phyloP scores from a whole-genome alignment of 2,329 filamentous ascomycete species.

The Claviceps sorghi region DNA sequence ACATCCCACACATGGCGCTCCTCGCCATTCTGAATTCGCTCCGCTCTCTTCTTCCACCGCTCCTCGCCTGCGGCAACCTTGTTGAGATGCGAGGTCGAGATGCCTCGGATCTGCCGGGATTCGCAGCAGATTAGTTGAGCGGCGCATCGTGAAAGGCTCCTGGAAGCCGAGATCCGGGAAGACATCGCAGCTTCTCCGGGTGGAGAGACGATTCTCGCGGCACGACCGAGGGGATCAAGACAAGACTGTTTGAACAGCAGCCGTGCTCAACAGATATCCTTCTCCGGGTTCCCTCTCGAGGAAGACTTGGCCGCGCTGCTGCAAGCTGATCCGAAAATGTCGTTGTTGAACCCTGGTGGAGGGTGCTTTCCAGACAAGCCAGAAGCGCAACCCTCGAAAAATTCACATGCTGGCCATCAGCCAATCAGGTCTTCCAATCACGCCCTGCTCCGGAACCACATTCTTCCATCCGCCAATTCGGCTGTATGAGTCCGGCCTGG shows the following conservation, averaged over 20 bases:
- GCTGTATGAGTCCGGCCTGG: conserved; percentile 14
- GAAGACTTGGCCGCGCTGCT: not conserved
- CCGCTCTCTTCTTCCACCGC: conserved; percentile 34
- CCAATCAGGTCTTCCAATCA: conserved; percentile 16
- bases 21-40: conserved; percentile 34
- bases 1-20: conserved; percentile 42
- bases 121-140: conserved; percentile 10
- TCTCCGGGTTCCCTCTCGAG: not conserved
- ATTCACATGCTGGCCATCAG: conserved; percentile 13
- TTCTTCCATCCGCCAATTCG: conserved; percentile 16
- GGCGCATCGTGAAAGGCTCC: conserved; percentile 14
- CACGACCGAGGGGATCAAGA: not conserved
- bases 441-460: conserved; percentile 6
- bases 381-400: not conserved
- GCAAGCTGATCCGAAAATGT: not conserved
- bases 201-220: not conserved
- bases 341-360: not conserved
- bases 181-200: not conserved
- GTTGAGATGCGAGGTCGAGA: conserved; percentile 27
- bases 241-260: not conserved
- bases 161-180: not conserved
- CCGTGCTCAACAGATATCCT: not conserved
- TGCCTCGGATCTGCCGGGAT: conserved; percentile 17
- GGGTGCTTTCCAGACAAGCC: not conserved
- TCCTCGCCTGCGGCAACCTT: conserved; percentile 28